Evolutionary conservation across 768 basidiomycete species (phyloP).

Genomic region (Russula sp.): DNA sequence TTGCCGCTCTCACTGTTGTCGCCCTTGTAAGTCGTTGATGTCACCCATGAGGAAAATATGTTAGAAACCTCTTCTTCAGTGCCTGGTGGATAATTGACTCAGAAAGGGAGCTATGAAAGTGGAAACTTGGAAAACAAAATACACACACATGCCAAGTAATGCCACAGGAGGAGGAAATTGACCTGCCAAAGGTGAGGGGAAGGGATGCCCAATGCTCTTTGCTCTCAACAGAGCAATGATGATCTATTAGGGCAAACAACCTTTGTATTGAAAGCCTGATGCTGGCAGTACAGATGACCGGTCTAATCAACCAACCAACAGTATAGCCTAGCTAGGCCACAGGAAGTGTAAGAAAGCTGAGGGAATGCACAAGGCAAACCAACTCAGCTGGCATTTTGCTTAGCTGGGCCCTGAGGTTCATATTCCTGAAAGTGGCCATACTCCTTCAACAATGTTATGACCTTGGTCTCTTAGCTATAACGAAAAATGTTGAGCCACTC

Average conservation of each 20-base stretch:
- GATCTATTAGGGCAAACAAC: not conserved
- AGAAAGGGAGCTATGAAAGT: not conserved
- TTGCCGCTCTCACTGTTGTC: not conserved
- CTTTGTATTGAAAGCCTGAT: not conserved
- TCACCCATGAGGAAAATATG: no score
- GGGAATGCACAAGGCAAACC: not conserved
- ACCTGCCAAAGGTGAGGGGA: not conserved
- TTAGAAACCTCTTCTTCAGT: not conserved
- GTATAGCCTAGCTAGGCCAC: not conserved
- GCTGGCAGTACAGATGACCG: not conserved
- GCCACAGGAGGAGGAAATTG: not conserved
- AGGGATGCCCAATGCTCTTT: not conserved
- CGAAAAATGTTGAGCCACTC: not conserved
- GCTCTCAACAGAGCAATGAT: not conserved
- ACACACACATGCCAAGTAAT: not conserved
- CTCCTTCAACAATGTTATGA: constrained; percentile 1
- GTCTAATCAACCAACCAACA: not conserved
- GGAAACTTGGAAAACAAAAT: no score
- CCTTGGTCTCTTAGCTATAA: constrained; percentile 13
- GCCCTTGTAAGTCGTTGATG: not conserved
- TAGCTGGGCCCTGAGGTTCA: not conserved
- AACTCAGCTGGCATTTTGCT: not conserved
- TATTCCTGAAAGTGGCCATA: not conserved
- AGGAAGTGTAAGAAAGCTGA: not conserved
- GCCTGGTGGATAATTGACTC: not conserved